A percentile compares a stretch with the other conserved stretches of the same genome.
Evolutionary conservation across 768 basidiomycete species (phyloP).

Genomic region (Boletus huronensis): DNA sequence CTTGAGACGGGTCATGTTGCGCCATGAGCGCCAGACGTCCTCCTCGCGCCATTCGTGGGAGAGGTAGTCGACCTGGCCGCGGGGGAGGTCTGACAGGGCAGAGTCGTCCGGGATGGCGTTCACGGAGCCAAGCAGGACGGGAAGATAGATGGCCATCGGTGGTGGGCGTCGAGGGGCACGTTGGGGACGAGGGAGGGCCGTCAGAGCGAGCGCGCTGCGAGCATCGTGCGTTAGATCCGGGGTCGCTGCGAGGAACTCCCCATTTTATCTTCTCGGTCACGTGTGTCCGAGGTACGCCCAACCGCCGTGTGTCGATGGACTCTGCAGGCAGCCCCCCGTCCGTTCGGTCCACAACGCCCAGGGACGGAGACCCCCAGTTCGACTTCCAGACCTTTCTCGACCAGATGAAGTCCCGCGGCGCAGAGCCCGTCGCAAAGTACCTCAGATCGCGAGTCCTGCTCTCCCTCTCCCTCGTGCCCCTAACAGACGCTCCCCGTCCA

Average conservation of each 20-base stretch:
- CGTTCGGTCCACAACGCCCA: too few relatives aligned
- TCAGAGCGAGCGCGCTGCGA: too few relatives aligned
- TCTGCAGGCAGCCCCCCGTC: too few relatives aligned
- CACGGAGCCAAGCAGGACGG: constrained; percentile 65
- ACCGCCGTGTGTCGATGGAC: too few relatives aligned
- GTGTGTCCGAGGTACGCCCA: too few relatives aligned
- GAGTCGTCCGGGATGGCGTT: constrained; percentile 70
- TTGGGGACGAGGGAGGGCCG: too few relatives aligned
- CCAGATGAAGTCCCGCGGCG: constrained; percentile 84
- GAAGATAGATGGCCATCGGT: constrained; percentile 73
- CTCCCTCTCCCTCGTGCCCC: not conserved
- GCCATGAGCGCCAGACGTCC: constrained; percentile 98
- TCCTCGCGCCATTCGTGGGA: constrained; percentile 97
- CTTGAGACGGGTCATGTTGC: constrained; percentile 97
- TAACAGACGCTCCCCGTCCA: constrained; percentile 30
- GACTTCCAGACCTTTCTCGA: constrained; percentile 95
- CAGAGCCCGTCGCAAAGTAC: constrained; percentile 94
- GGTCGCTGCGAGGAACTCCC: too few relatives aligned
- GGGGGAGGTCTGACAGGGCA: constrained; percentile 76
- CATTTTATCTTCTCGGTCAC: too few relatives aligned
- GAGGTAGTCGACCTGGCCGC: constrained; percentile 97
- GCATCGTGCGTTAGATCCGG: too few relatives aligned
- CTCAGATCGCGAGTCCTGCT: constrained; percentile 76
- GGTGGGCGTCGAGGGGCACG: too few relatives aligned
- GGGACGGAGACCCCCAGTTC: constrained; percentile 62